phyloP scores from a whole-genome alignment of 805 yeast genomes.

The Candida khao-thaluensis region DNA sequence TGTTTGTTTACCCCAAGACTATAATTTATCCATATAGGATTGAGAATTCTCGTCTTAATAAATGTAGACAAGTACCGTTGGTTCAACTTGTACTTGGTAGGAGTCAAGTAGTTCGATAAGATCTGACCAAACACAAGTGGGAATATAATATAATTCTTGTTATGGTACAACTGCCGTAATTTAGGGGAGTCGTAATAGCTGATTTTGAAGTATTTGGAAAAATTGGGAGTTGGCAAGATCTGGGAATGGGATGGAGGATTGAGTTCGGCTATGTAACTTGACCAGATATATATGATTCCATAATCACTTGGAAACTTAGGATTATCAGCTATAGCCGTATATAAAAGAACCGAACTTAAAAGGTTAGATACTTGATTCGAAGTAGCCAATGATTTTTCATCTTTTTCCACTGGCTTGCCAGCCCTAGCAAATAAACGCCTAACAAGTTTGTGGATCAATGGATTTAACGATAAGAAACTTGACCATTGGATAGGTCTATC shows the following conservation, averaged over 20 bases:
- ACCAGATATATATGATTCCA: conserved; percentile 31
- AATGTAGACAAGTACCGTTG: conserved; percentile 34
- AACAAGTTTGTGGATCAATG: conserved; percentile 22
- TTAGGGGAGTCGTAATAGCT: conserved; percentile 20
- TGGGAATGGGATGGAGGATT: conserved; percentile 35
- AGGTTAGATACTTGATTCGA: conserved; percentile 11
- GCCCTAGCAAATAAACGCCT: background rate
- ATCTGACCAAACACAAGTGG: conserved; percentile 40
- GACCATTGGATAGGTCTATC: conserved; percentile 27
- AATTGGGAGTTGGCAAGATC: conserved; percentile 27
- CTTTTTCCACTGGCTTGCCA: background rate
- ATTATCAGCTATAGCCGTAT: conserved; percentile 25
- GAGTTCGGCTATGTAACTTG: conserved; percentile 28
- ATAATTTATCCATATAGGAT: conserved; percentile 44
- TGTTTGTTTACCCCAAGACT: conserved; percentile 26
- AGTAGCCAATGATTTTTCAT: background rate
- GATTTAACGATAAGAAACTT: conserved; percentile 33
- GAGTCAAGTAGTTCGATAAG: conserved; percentile 41
- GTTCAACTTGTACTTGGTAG: conserved; percentile 34
- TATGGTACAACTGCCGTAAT: conserved; percentile 23
- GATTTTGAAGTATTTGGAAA: conserved; percentile 26
- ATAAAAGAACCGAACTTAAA: conserved; percentile 12
- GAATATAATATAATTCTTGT: conserved; percentile 33
- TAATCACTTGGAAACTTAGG: conserved; percentile 38
- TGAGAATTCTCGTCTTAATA: conserved; percentile 30